Conservation (phyloP, 306 rosid species). For the Luffa acutangula region DNA sequence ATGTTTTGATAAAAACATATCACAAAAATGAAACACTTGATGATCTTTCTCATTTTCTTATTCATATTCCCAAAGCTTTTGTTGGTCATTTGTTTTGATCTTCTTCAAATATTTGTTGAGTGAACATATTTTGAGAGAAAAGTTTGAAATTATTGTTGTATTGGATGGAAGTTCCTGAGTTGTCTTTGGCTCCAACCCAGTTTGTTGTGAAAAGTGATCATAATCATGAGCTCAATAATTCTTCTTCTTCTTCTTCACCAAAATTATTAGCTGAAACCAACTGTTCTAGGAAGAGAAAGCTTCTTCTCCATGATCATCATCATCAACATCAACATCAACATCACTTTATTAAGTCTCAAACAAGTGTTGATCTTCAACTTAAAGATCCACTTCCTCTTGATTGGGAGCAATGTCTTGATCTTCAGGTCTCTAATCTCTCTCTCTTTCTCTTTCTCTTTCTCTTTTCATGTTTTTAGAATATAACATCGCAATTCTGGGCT, state of each 20-base stretch:
- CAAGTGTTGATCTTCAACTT: conserved; percentile 32
- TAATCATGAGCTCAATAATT: not conserved
- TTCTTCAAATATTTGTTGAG: not conserved
- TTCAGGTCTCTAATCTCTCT: conserved; percentile 13
- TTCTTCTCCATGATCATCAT: conserved; percentile 10
- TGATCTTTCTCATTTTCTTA: not conserved
- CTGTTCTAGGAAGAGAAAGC: conserved; percentile 27
- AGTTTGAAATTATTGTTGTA: not conserved
- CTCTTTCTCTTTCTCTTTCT: not conserved
- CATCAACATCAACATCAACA: not conserved
- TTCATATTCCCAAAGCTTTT: not conserved
- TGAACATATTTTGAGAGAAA: not conserved
- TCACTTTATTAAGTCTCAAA: not conserved
- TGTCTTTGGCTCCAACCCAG: conserved; percentile 22
- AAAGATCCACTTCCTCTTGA: conserved; percentile 33
- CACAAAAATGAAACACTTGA: not conserved
- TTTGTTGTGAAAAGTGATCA: not conserved
- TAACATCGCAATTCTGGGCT: not conserved
- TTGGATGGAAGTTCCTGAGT: conserved; percentile 25
- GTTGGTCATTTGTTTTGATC: not conserved
- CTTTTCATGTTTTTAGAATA: not conserved
- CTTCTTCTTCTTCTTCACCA: conserved; percentile 7
- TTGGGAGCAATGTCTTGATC: conserved; percentile 54
- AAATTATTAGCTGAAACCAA: conserved; percentile 14
- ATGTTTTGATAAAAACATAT: conserved; percentile 3